Evolutionary conservation across 1,139 yeast genomes (phyloP), one percentile per base, ranked within the genome.

Genomic region (Saccharomyces hybrid): DNA sequence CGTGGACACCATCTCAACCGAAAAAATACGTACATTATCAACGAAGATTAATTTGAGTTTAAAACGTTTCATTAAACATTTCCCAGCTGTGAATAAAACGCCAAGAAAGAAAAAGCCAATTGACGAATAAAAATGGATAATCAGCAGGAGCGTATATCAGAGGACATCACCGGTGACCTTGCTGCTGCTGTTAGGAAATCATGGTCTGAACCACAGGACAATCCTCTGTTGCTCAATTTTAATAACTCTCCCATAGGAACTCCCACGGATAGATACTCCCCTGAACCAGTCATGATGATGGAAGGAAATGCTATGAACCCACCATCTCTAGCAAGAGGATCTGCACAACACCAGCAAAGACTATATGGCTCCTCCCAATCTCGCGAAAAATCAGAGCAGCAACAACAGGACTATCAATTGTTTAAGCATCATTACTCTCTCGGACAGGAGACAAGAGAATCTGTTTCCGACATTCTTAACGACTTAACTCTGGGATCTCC

Each of bases 121-220:
- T 30, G 26, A 25, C 27, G 28, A 20, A 47, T 28, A 9, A 34
- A 47, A 38, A 55, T 44, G 58, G 50, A 51, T 34, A 48, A 42
- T 49, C 56, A 50, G 5, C 38, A 32, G 38, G 38, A 32, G 38
- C 38, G 38, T 32, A 32, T 32, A 32, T 32, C 38, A 5, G 63
- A 59, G 9, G 56, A 54, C 13, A 51, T 59, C 11, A 56, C 52
- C 5, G 55, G 57, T 2, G 71, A 66, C 31, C 52, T 68, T 42
- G 71, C 65, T 2, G 64, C 63, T 47, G 70, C 71, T 8, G 61
- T 69, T 32, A 61, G 68, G 52, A 67, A 65, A 48, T 68, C 72
- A 23, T 66, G 70, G 70, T 63, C 68, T n/a, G 68, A 66, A 51
- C 57, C 68, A 25, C 66, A 63, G 50, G 57, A 54, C 4, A 56